Percentiles rank a stretch among this genome's conserved stretches.
These are phyloP conservation scores for Triticum monococcum DNA, from an alignment of 176 grass and related monocot genomes.

Conservation along the genomic window DNA sequence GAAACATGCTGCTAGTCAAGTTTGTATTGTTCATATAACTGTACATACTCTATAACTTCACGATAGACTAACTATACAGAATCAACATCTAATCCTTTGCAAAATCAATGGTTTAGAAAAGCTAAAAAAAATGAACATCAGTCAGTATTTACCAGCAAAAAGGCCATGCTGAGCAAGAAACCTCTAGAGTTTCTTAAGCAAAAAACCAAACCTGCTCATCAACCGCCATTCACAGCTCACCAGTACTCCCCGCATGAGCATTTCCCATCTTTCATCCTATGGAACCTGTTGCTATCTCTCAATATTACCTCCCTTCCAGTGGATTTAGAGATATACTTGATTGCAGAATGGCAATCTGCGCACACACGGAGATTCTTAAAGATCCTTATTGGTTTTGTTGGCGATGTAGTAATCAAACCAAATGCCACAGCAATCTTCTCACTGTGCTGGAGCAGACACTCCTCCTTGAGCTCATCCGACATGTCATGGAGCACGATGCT, in stretches of 20 bases:
- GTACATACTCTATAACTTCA: neutral
- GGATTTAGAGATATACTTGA: slow-evolving; percentile 73
- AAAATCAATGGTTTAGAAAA: slow-evolving; percentile 1
- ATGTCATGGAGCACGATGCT: slow-evolving; percentile 82
- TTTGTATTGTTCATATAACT: neutral
- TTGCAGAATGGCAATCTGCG: slow-evolving; percentile 71
- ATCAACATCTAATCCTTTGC: neutral
- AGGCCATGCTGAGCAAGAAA: neutral
- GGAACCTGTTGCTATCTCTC: slow-evolving; percentile 89
- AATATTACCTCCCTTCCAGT: slow-evolving; percentile 67
- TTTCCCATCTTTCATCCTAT: slow-evolving; percentile 64
- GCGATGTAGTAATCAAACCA: slow-evolving; percentile 59
- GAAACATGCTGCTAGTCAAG: neutral
- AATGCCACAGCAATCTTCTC: slow-evolving; percentile 86
- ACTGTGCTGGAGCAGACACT: slow-evolving; percentile 81
- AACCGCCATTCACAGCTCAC: slow-evolving; percentile 52
- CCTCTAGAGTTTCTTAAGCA: neutral
- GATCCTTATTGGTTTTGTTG: slow-evolving; percentile 70
- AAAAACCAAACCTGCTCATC: slow-evolving; percentile 21
- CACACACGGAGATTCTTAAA: slow-evolving; percentile 93
- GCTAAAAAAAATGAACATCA: slow-evolving; percentile 1
- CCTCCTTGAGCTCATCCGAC: slow-evolving; percentile 72
- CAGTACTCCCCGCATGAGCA: slow-evolving; percentile 79
- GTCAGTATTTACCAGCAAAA: neutral
- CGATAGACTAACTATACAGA: neutral